phyloP scores from a whole-genome alignment of 129 eudicot species.

The Sambucus nigra region DNA sequence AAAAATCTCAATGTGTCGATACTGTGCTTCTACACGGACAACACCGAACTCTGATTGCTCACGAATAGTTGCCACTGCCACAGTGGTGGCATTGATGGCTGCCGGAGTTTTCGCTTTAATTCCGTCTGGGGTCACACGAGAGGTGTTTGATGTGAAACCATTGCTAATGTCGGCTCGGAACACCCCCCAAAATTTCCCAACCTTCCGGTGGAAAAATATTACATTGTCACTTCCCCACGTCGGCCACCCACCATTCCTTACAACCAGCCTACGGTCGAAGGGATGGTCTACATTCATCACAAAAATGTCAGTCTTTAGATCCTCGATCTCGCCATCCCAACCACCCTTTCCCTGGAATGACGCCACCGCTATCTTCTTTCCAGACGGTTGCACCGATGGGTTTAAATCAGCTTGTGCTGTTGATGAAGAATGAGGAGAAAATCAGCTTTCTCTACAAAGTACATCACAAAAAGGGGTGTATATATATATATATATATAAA shows the following conservation, averaged over 20 bases:
- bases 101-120: not conserved
- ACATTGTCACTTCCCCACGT: too few species aligned
- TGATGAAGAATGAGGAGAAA: not conserved
- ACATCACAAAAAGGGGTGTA: too few species aligned
- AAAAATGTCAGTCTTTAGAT: too few species aligned
- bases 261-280: not conserved
- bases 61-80: not conserved
- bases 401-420: conserved; percentile 5
- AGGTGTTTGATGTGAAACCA: too few species aligned
- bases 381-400: too few species aligned
- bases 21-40: not conserved
- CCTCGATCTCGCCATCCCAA: not conserved
- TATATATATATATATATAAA: too few species aligned
- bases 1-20: too few species aligned
- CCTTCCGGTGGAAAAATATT: conserved; percentile 5
- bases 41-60: not conserved
- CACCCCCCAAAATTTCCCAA: not conserved
- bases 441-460: too few species aligned
- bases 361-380: too few species aligned
- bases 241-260: too few species aligned
- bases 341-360: not conserved
- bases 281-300: conserved; percentile 1
- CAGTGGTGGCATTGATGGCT: not conserved
- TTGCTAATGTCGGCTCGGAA: too few species aligned
- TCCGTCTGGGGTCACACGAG: too few species aligned